Conservation (phyloP, 495 filamentous ascomycete genomes). For the Aspergillus ostianus region DNA sequence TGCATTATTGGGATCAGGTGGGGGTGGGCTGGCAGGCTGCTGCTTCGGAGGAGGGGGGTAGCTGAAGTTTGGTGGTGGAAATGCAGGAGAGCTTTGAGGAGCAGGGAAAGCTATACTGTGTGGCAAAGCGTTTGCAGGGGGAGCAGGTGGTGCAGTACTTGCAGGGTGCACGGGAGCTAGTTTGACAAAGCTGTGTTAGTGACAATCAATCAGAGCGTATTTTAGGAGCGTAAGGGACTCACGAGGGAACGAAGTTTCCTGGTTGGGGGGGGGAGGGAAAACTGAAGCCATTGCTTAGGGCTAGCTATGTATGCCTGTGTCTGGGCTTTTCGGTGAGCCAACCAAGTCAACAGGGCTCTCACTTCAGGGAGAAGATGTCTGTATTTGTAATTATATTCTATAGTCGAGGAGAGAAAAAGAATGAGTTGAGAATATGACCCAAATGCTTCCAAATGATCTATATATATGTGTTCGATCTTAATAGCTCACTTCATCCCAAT, state of each 20-base stretch:
- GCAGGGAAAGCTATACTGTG: slow-evolving; percentile 11
- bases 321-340: no score
- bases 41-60: slow-evolving; percentile 41
- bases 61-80: slow-evolving; percentile 33
- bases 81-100: slow-evolving; percentile 25
- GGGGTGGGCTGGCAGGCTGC: slow-evolving; percentile 19
- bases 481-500: no score
- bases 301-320: no score
- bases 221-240: background rate
- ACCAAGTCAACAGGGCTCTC: no score
- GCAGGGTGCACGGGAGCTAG: slow-evolving; percentile 12
- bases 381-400: no score
- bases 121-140: background rate
- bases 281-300: slow-evolving; percentile 1
- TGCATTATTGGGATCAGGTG: slow-evolving; percentile 11
- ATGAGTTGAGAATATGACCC: no score
- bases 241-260: slow-evolving; percentile 19
- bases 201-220: no score
- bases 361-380: no score
- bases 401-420: no score
- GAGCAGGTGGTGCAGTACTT: slow-evolving; percentile 12
- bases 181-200: background rate
- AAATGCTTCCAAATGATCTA: no score
- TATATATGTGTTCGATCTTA: no score
- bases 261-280: slow-evolving; percentile 19